Evolutionary conservation across 768 basidiomycete species (phyloP), one percentile per base, ranked within the genome.

Genomic region (Goffeauzyma gilvescens): DNA sequence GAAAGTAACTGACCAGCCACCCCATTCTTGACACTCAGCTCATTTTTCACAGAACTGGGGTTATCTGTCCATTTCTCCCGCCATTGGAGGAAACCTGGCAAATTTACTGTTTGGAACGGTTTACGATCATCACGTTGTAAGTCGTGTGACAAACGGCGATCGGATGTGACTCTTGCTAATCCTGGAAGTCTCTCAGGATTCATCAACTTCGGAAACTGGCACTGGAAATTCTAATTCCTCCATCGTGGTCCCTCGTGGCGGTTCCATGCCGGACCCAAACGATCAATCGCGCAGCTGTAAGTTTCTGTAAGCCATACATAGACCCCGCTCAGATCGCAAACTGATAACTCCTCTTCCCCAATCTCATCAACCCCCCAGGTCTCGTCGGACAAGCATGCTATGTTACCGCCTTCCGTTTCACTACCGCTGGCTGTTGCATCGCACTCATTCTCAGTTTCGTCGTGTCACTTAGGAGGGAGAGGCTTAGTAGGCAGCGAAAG

Each of bases 31-130:
- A 18, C 15, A 18, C 6, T 17, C n/a, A 9, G 6, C 31, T 7
- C 26, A 27, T 8, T 31, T 17, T 14, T 77, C 76, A 1, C 78
- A 86, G 65, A 87, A 87, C 62, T 85, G 79, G 79, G 84, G 84
- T 7, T 81, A 72, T 55, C 67, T 80, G 20, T 73, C 74, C 15
- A 63, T 83, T 35, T 72, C 80, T 1, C 82, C 86, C 1, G 57
- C 65, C 9, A 64, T 84, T 41, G 81, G 78, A 3, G 79, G 79
- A 0, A 89, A 87, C 63, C 34, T 86, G 1, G 81, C 85, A 60
- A 84, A 82, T n/a, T 51, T 89, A 39, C 67, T 76, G 32, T 89
- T 87, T 53, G 86, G 86, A 5, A 69, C 67, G 36, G 79, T 82
- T 51, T 70, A 86, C 23, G 86, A 90, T 51, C 68, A 76, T 3